Percentiles rank a stretch among this genome's conserved stretches.
Conservation (phyloP, 1,284 basidiomycete species). For the Neonothopanus nambi region DNA sequence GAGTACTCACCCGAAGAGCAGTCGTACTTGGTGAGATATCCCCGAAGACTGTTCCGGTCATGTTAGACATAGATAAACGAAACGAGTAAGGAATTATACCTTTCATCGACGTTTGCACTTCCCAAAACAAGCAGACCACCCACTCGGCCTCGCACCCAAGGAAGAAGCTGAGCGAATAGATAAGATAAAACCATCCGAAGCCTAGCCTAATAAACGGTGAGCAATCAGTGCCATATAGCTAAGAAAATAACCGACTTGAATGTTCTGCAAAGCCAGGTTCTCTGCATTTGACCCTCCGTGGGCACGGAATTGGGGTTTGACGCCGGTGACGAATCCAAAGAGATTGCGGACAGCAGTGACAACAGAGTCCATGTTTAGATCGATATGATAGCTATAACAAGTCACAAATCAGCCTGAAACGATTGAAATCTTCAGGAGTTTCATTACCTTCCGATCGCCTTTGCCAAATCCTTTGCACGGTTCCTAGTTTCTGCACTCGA, state of each 20-base stretch:
- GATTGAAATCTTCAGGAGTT: not conserved
- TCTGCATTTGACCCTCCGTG: constrained; percentile 89
- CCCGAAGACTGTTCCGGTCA: constrained; percentile 67
- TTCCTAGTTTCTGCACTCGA: constrained; percentile 85
- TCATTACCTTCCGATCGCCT: constrained; percentile 84
- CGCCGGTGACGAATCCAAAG: constrained; percentile 83
- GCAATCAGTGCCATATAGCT: not conserved
- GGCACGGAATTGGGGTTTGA: constrained; percentile 81
- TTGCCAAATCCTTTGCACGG: constrained; percentile 84
- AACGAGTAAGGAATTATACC: constrained; percentile 41
- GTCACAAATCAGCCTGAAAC: not conserved
- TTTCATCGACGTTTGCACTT: constrained; percentile 98
- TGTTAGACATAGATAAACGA: not conserved
- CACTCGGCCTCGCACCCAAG: constrained; percentile 84
- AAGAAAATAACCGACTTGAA: constrained; percentile 59
- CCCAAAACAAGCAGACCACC: constrained; percentile 94
- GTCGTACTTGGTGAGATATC: constrained; percentile 98
- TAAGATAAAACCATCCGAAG: constrained; percentile 97
- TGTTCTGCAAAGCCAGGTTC: constrained; percentile 97
- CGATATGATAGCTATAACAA: constrained; percentile 79
- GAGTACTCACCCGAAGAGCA: constrained; percentile 69
- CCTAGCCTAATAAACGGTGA: constrained; percentile 59
- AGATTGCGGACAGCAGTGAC: constrained; percentile 84
- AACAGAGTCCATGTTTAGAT: constrained; percentile 95
- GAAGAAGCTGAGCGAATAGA: constrained; percentile 94